Conservation (phyloP, 352 stramenopile species). For the Pythium chondricola region DNA sequence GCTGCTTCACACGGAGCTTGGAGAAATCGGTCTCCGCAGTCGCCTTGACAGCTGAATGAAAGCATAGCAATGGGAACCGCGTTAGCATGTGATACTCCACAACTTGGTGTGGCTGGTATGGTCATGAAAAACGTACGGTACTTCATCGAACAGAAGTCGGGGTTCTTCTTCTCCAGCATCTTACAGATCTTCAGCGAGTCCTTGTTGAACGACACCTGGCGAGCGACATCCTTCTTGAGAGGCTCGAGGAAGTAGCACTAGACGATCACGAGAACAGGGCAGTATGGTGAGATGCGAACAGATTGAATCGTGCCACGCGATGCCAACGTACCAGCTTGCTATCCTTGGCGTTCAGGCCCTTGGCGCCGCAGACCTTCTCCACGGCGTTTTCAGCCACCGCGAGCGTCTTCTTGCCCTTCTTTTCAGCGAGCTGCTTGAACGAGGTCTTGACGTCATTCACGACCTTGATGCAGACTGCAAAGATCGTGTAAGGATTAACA, state of each 20-base stretch:
- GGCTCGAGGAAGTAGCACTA: slow-evolving; percentile 94
- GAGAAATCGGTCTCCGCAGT: slow-evolving; percentile 93
- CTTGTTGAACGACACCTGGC: slow-evolving; percentile 90
- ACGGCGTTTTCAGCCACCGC: slow-evolving; percentile 76
- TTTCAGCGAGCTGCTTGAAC: slow-evolving; percentile 54
- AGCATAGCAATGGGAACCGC: background rate
- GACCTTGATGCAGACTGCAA: slow-evolving; percentile 89
- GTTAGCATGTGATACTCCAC: background rate
- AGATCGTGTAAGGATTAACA: background rate
- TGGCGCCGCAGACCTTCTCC: slow-evolving; percentile 75
- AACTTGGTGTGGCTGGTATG: background rate
- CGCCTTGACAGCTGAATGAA: slow-evolving; percentile 84
- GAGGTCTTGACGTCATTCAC: slow-evolving; percentile 79
- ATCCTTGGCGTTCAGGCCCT: slow-evolving; percentile 84
- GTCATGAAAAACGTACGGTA: slow-evolving; percentile 71
- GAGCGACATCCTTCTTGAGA: slow-evolving; percentile 92
- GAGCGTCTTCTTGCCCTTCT: slow-evolving; percentile 79
- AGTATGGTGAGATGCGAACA: background rate
- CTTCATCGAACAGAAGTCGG: slow-evolving; percentile 92
- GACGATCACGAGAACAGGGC: slow-evolving; percentile 11
- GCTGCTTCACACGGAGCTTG: slow-evolving; percentile 93
- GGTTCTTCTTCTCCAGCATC: slow-evolving; percentile 91
- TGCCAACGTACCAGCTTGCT: slow-evolving; percentile 78
- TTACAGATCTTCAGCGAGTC: slow-evolving; percentile 93
- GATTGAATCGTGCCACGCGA: background rate